Evolutionary conservation across 1,284 basidiomycete species (phyloP), one percentile per base, ranked within the genome.

Genomic region (Retiboletus flavoniger): DNA sequence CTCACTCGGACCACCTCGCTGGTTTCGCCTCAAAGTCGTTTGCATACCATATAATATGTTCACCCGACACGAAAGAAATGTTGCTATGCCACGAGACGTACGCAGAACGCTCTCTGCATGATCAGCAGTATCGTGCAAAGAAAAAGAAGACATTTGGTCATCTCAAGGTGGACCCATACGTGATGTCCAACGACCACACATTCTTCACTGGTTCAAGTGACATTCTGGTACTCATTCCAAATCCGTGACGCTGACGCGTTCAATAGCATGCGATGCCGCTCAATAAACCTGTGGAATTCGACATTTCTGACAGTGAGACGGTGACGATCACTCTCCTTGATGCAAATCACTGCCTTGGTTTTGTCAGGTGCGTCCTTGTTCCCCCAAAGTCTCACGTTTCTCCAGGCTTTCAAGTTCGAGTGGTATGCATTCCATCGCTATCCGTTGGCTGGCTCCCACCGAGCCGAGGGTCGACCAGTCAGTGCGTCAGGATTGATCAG

Each of bases 281-380:
- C 38, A 76, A 91, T 58, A 79, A 75, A 5, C 89, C 93, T 0
- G 90, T 83, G 0, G 60, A 70, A 32, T 77, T 86, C 40, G 81
- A 85, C 17, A 72, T 95, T 19, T 78, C 74, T 8, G 76, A 81
- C 6, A 75, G 75, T 9, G 81, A 87, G 53, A 71, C 67, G 0
- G 82, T 94, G 3, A 85, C 76, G 0, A 79, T 97, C 54, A 96
- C 93, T 0, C 77, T 92, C 3, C 73, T 98, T 14, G 90, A 95
- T 61, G 94, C 95, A 2, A 98, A 98, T 66, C 95, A 98, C 67
- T 97, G 94, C 69, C 93, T 93, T 10, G 95, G 95, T 0, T 87
- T 92, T 0, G 84, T 92, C 29, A 97, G 98, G 95, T 95, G 63
- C 44, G 84, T 55, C 14, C 17, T 7, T n/a, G n/a, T n/a, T 4